Evolutionary conservation across 495 filamentous ascomycete genomes (phyloP).

Genomic region (Cercophora newfieldiana): DNA sequence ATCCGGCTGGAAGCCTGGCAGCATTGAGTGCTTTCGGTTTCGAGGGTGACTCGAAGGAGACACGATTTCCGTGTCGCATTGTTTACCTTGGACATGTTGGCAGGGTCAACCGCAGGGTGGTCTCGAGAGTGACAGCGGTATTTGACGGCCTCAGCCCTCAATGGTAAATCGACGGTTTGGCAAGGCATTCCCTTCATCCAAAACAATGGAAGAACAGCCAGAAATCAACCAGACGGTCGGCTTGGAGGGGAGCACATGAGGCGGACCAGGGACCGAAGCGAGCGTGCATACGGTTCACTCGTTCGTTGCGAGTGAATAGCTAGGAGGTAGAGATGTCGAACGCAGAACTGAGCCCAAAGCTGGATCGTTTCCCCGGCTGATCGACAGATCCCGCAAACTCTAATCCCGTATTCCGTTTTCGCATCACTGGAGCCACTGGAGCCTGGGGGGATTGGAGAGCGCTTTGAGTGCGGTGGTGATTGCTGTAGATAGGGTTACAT

Average conservation of each 20-base stretch:
- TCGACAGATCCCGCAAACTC: constrained; percentile 32
- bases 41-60: neutral
- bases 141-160: neutral
- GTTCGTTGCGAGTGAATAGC: neutral
- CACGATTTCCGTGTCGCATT: neutral
- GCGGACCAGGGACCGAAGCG: neutral
- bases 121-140: neutral
- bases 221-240: neutral
- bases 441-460: neutral
- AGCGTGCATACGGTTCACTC: neutral
- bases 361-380: constrained; percentile 29
- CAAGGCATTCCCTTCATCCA: neutral
- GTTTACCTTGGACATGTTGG: neutral
- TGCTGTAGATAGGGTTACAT: constrained; percentile 10
- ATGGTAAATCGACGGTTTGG: neutral
- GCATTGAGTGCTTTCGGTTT: neutral
- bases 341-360: constrained; percentile 2
- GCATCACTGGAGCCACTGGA: constrained; percentile 8
- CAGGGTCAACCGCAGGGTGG: constrained; percentile 6
- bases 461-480: neutral
- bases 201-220: neutral
- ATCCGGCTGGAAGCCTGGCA: neutral
- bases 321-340: neutral
- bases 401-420: constrained; percentile 20
- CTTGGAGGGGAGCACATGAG: neutral